Evolutionary conservation across 2,329 filamentous ascomycete species (phyloP).

Genomic region (Neofusicoccum sp.): DNA sequence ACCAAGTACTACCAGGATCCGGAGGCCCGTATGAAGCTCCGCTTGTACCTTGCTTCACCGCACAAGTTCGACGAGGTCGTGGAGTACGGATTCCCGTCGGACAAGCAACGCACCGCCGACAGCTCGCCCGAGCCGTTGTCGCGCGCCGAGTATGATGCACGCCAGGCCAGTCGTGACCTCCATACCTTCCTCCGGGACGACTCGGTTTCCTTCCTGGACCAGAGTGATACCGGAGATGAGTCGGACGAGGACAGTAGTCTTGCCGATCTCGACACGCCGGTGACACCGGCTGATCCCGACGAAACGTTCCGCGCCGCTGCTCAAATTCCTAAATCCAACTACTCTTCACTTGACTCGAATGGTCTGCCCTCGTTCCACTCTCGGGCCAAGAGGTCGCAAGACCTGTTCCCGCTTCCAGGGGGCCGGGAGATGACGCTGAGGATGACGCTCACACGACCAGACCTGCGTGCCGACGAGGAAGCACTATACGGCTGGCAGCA

Average conservation of each 20-base stretch:
- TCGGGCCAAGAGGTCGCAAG: slow-evolving; percentile 23
- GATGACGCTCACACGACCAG: slow-evolving; percentile 91
- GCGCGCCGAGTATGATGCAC: slow-evolving; percentile 32
- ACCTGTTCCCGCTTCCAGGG: slow-evolving; percentile 45
- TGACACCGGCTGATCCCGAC: slow-evolving; percentile 40
- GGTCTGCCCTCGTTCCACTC: slow-evolving; percentile 31
- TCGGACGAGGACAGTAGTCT: slow-evolving; percentile 26
- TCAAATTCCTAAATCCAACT: slow-evolving; percentile 34
- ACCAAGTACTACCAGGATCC: slow-evolving; percentile 89
- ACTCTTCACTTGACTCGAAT: slow-evolving; percentile 36
- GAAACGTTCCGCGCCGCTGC: slow-evolving; percentile 36
- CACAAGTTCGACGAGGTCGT: slow-evolving; percentile 96
- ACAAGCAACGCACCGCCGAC: slow-evolving; percentile 5
- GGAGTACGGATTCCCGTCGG: slow-evolving; percentile 85
- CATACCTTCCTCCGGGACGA: slow-evolving; percentile 64
- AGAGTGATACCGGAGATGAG: slow-evolving; percentile 31
- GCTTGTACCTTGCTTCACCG: slow-evolving; percentile 82
- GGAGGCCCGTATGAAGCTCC: slow-evolving; percentile 81
- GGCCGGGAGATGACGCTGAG: slow-evolving; percentile 92
- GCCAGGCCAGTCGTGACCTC: slow-evolving; percentile 53
- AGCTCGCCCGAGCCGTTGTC: slow-evolving; percentile 6
- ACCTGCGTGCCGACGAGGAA: slow-evolving; percentile 76
- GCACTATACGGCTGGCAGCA: slow-evolving; percentile 71
- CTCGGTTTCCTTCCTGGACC: slow-evolving; percentile 45
- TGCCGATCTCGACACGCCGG: slow-evolving; percentile 36